Base-by-base conservation (phyloP, 2,329 filamentous ascomycete genomes). In the Botrytis pseudocinerea region DNA sequence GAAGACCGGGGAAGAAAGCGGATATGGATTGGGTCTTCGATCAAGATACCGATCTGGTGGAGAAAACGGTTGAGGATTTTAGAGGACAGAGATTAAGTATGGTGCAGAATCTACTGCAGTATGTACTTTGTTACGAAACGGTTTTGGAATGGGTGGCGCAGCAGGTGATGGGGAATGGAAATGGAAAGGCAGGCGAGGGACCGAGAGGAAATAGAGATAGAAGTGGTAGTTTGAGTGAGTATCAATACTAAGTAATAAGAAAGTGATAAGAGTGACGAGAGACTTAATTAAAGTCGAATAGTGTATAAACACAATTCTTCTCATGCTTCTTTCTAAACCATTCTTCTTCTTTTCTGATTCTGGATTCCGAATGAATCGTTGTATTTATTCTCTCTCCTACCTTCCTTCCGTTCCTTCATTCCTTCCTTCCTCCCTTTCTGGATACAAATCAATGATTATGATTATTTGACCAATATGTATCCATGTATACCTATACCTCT, bases 111-210 rank as follows among this genome's bases (percentile, higher is more conserved):
- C 84, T 98, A 73, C 87, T 93, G 74, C 96, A 99, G 82, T 98
- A 92, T 83, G 95, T 98, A 68, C 89, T 99, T 48, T 99, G 96
- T 82, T 99, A 99, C 82, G 96, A 99, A 84, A 97, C 93, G 59
- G 87, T 98, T 10, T 84, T 97, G 71, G 95, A 98, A 82, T 99
- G 95, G 94, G 82, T 96, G 42, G 85, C 86, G 12, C 78, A 81
- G 66, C 78, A 81, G 72, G 75, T 44, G 32, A 61, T 57, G 2
- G 70, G 69, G 0, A 74, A 73, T 4, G 75, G 77, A 32, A 79
- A 78, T 71, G 78, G 44, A 5, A 66, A 38, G 35, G 42, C 44
- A 5, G 32, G 46, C 16, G 63, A 20, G 44, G 35, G 44, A 28
- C 18, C n/a, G 7, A 46, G 63, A 28, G 63, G 63, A n/a, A 32